Conservation (phyloP, 2,329 filamentous ascomycete genomes). For the Neoarthrinium moseri region DNA sequence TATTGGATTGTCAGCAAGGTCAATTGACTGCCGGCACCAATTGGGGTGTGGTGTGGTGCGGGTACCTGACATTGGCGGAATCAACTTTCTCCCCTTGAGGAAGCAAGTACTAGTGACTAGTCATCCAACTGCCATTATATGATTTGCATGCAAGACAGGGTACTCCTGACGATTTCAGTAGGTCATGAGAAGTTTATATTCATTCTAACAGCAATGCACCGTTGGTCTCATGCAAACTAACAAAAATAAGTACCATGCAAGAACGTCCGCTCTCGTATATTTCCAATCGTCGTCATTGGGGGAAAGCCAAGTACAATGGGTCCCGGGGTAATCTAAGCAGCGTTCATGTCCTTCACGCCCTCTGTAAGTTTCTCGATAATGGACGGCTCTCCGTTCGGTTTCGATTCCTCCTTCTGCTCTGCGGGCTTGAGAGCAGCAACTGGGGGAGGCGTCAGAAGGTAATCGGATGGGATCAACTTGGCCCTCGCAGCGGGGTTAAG, state of each 20-base stretch:
- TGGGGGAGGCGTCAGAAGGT: conserved; percentile 69
- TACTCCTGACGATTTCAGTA: too few species aligned
- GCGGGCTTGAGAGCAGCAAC: conserved; percentile 39
- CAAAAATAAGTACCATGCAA: too few species aligned
- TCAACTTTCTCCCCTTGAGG: not conserved
- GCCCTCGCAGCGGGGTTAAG: conserved; percentile 71
- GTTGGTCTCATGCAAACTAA: too few species aligned
- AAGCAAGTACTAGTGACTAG: too few species aligned
- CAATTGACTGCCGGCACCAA: too few species aligned
- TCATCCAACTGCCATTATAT: too few species aligned
- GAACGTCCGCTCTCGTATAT: too few species aligned
- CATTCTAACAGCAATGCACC: not conserved
- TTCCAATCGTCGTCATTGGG: too few species aligned
- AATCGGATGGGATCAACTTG: conserved; percentile 73
- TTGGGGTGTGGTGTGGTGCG: too few species aligned
- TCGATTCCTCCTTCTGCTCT: conserved; percentile 17
- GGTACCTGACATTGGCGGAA: not conserved
- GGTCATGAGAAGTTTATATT: too few species aligned
- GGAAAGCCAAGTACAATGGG: not conserved
- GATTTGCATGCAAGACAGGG: too few species aligned
- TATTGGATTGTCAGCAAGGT: not conserved
- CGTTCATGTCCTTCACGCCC: conserved; percentile 18
- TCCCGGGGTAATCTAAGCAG: not conserved
- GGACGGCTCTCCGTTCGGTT: conserved; percentile 11
- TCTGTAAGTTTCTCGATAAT: conserved; percentile 19